Evolutionary conservation across 805 yeast genomes (phyloP).

Genomic region (Ogataea nonfermentans): DNA sequence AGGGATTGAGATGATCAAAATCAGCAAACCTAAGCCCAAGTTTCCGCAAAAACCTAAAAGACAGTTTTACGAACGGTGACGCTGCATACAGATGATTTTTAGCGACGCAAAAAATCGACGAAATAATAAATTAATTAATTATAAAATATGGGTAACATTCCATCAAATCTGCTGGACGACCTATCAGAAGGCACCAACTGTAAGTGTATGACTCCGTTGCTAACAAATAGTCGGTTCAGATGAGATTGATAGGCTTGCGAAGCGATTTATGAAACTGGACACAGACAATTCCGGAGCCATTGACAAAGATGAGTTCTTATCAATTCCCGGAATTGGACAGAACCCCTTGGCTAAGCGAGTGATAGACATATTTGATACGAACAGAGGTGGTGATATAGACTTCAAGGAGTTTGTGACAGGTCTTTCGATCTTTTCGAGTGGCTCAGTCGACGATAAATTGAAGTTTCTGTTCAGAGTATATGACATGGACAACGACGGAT

Average conservation of each 20-base stretch:
- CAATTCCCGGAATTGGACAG: conserved; percentile 87
- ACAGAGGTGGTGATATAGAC: conserved; percentile 90
- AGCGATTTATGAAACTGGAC: conserved; percentile 93
- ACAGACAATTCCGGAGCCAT: conserved; percentile 90
- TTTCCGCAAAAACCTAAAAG: conserved; percentile 10
- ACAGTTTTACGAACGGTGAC: conserved; percentile 3
- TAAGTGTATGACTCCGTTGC: conserved; percentile 31
- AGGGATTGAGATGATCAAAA: conserved; percentile 19
- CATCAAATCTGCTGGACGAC: conserved; percentile 52
- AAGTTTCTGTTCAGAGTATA: conserved; percentile 89
- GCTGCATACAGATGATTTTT: not conserved
- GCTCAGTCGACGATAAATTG: conserved; percentile 76
- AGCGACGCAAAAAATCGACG: too few relatives aligned
- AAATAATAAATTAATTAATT: not conserved
- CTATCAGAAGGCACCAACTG: conserved; percentile 80
- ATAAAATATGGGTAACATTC: conserved; percentile 35
- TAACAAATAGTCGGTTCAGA: conserved; percentile 65
- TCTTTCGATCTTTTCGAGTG: conserved; percentile 77
- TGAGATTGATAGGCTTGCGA: conserved; percentile 87
- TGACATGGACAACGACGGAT: conserved; percentile 95
- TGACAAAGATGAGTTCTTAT: conserved; percentile 84
- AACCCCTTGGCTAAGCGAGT: conserved; percentile 89
- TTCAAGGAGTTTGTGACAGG: conserved; percentile 84
- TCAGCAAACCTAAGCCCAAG: conserved; percentile 22
- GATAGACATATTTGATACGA: conserved; percentile 92